phyloP scores from a whole-genome alignment of 208 protist species.

The Lotmaria passim region DNA sequence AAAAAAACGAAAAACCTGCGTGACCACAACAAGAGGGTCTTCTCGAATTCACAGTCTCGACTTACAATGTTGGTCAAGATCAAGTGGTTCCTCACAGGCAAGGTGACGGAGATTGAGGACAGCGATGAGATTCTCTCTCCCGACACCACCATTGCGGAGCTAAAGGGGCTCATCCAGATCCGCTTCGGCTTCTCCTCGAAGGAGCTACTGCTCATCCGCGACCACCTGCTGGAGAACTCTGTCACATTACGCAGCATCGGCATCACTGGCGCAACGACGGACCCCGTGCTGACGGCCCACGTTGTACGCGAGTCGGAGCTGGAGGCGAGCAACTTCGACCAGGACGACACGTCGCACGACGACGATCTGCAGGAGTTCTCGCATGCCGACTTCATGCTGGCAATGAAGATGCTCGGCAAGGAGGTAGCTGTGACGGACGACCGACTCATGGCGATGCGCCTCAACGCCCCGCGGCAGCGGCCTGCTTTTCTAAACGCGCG shows the following conservation, averaged over 20 bases:
- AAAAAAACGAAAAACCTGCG: neutral
- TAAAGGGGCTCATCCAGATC: slow-evolving; percentile 86
- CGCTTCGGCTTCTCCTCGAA: slow-evolving; percentile 76
- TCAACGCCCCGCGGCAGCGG: slow-evolving; percentile 64
- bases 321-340: slow-evolving; percentile 54
- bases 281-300: slow-evolving; percentile 61
- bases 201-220: slow-evolving; percentile 59
- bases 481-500: slow-evolving; percentile 61
- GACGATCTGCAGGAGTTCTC: slow-evolving; percentile 79
- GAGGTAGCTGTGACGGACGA: slow-evolving; percentile 68
- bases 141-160: slow-evolving; percentile 69
- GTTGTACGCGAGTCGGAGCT: slow-evolving; percentile 63
- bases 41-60: neutral
- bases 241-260: slow-evolving; percentile 47
- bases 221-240: slow-evolving; percentile 68
- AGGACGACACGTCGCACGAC: slow-evolving; percentile 59
- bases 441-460: slow-evolving; percentile 60
- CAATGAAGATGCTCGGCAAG: slow-evolving; percentile 81
- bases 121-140: slow-evolving; percentile 66
- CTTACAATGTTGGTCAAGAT: slow-evolving; percentile 60
- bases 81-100: slow-evolving; percentile 81
- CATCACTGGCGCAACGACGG: slow-evolving; percentile 42
- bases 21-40: neutral
- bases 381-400: slow-evolving; percentile 79
- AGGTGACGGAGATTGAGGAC: slow-evolving; percentile 59